Percentiles rank a stretch among this genome's conserved stretches.
These are phyloP conservation scores for Neurospora hispaniola DNA, from an alignment of 495 filamentous ascomycete genomes.

Conservation along the genomic window DNA sequence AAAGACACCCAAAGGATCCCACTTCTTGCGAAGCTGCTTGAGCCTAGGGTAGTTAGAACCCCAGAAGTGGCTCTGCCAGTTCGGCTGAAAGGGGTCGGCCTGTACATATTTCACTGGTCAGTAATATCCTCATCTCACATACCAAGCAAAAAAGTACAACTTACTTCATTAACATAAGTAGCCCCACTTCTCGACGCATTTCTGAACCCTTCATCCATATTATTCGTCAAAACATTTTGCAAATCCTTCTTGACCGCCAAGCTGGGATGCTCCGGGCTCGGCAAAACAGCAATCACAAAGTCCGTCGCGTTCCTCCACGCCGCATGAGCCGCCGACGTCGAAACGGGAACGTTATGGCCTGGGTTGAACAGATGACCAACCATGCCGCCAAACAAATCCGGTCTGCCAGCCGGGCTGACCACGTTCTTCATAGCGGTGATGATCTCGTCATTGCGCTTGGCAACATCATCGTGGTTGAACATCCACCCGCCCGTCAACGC, in stretches of 20 bases:
- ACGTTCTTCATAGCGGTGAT: slow-evolving; percentile 24
- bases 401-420: slow-evolving; percentile 5
- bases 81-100: slow-evolving; percentile 35
- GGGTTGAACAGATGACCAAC: slow-evolving; percentile 34
- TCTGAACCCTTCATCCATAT: slow-evolving; percentile 18
- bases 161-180: slow-evolving; percentile 38
- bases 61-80: slow-evolving; percentile 32
- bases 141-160: neutral
- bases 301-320: slow-evolving; percentile 33
- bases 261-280: slow-evolving; percentile 6
- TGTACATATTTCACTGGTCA: slow-evolving; percentile 18
- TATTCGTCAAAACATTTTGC: slow-evolving; percentile 17
- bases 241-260: slow-evolving; percentile 11
- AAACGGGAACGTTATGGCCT: slow-evolving; percentile 18
- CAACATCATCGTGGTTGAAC: slow-evolving; percentile 27
- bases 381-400: slow-evolving; percentile 13
- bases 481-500: slow-evolving; percentile 30
- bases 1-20: slow-evolving; percentile 45
- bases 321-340: slow-evolving; percentile 40
- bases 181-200: slow-evolving; percentile 19
- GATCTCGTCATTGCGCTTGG: slow-evolving; percentile 23
- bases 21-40: slow-evolving; percentile 36
- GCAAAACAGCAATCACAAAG: slow-evolving; percentile 12
- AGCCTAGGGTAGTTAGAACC: slow-evolving; percentile 23
- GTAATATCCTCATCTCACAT: too few relatives aligned